phyloP scores from a whole-genome alignment of 2,329 filamentous ascomycete genomes.

The Ceratocystis papillata region DNA sequence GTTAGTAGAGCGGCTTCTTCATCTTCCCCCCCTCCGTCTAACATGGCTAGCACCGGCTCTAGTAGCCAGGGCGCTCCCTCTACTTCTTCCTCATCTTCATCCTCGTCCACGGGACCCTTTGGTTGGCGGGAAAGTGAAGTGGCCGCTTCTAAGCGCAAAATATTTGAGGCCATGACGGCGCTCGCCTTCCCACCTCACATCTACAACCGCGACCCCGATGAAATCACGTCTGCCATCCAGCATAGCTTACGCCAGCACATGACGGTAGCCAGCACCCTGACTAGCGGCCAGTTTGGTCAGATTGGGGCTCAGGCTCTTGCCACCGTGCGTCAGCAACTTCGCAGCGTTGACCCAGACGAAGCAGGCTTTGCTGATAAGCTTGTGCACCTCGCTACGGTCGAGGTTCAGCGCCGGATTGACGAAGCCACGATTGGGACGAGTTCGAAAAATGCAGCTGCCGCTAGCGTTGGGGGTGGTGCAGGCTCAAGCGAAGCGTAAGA shows the following conservation, averaged over 20 bases:
- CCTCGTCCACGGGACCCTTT: not conserved
- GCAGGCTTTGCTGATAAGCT: slow-evolving; percentile 16
- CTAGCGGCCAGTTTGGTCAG: slow-evolving; percentile 19
- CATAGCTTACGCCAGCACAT: slow-evolving; percentile 20
- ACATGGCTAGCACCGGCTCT: not conserved
- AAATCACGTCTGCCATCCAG: slow-evolving; percentile 17
- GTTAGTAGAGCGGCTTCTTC: not conserved
- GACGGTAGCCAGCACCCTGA: slow-evolving; percentile 11
- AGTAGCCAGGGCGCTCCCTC: slow-evolving; percentile 3
- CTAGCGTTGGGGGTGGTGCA: not conserved
- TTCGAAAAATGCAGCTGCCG: not conserved
- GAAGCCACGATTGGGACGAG: not conserved
- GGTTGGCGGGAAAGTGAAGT: slow-evolving; percentile 3
- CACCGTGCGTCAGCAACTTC: slow-evolving; percentile 9
- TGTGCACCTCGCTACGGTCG: slow-evolving; percentile 10
- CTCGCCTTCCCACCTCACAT: slow-evolving; percentile 3
- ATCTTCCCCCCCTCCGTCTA: slow-evolving; percentile 7
- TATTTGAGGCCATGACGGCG: slow-evolving; percentile 8
- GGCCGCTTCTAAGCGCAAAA: slow-evolving; percentile 4
- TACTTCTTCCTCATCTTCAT: slow-evolving; percentile 1
- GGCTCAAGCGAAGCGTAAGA: not conserved
- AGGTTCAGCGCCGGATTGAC: slow-evolving; percentile 17
- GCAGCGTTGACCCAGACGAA: not conserved
- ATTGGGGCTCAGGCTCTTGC: slow-evolving; percentile 19
- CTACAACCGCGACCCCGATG: slow-evolving; percentile 18